Evolutionary conservation across 495 filamentous ascomycete species (phyloP), one percentile per base, ranked within the genome.

Genomic region (Hypomontagnella monticulosa): DNA sequence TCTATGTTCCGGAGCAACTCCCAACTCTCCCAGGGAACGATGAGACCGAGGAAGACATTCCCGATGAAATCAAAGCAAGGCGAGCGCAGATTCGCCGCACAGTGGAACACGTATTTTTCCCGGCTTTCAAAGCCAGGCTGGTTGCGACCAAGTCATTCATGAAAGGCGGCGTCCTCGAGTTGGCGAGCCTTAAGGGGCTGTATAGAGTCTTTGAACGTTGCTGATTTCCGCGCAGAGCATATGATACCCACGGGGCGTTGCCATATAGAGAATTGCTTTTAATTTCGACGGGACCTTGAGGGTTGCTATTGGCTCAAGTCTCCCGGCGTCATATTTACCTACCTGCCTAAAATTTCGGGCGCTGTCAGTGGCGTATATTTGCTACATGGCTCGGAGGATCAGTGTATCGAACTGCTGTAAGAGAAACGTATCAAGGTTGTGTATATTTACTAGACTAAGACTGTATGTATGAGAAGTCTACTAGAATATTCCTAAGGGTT

Each of bases 181-280:
- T 97, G 20, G 96, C 96, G 0, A 91, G 97, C 80, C 77, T 98
- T 57, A 98, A 97, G 75, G 93, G 96, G 3, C 73, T 99, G 49
- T 99, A 99, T 76, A 81, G 91, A 40, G 93, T 97, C n/a, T 99
- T 99, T 81, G 96, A 99, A 78, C 83, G 96, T 47, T 98, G 93
- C 76, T 97, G 75, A 87, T 57, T 8, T 47, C 11, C 2, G 14
- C 5, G 15, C 4, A 37, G 48, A 56, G 44, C 20, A 68, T 65
- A 27, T 36, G 49, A 61, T 69, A 61, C 47, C 55, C 61, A 46
- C 19, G 20, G 20, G 18, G 11, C 33, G 30, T 36, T 52, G 41
- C 36, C 30, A 23, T 36, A 50, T 56, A 57, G 49, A 43, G 37
- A 1, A n/a, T 43, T 9, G 38, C 20, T 27, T 32, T 55, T 18